Evolutionary conservation across 306 rosid genomes (phyloP), one percentile per base, ranked within the genome.

Genomic region (Quillaja saponaria): DNA sequence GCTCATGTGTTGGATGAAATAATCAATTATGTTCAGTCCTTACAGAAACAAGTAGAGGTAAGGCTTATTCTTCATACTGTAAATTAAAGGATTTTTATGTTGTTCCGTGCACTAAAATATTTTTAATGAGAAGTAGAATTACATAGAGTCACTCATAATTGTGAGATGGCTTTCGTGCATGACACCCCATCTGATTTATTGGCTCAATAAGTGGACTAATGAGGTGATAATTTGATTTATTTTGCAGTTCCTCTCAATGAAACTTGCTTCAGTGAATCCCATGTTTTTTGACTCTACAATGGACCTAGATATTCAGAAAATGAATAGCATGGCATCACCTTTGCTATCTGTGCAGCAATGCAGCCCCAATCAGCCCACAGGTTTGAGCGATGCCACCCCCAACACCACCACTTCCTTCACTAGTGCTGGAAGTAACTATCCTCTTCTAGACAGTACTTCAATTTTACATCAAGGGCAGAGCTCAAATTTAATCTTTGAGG

Each of bases 41-140:
- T 92, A 68, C 96, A 92, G 57, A 83, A 83, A 78, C 99, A 86
- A 92, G 97, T 92, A 8, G 99, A 92, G 99, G 99, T 92, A 84
- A 13, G 49, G 34, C 39, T 2, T 51, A 25, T 1, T 25, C 31
- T 25, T 25, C 31, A 25, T 25, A 25, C 4, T 25, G 4, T 25
- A 25, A 1, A 25, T 25, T 1, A 25, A 25, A 4, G 4, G n/a
- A n/a, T n/a, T n/a, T n/a, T n/a, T n/a, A n/a, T n/a, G n/a, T n/a
- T n/a, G n/a, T n/a, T n/a, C n/a, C n/a, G n/a, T n/a, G n/a, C n/a
- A n/a, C n/a, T n/a, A n/a, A n/a, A n/a, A n/a, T n/a, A n/a, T n/a
- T n/a, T n/a, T n/a, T n/a, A n/a, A n/a, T n/a, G n/a, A n/a, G n/a
- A n/a, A n/a, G n/a, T n/a, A n/a, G n/a, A n/a, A n/a, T n/a, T n/a